A percentile compares a stretch with the other conserved stretches of the same genome.
Conservation (phyloP, 176 grass and related monocot species). For the Oropetium thomaeum region DNA sequence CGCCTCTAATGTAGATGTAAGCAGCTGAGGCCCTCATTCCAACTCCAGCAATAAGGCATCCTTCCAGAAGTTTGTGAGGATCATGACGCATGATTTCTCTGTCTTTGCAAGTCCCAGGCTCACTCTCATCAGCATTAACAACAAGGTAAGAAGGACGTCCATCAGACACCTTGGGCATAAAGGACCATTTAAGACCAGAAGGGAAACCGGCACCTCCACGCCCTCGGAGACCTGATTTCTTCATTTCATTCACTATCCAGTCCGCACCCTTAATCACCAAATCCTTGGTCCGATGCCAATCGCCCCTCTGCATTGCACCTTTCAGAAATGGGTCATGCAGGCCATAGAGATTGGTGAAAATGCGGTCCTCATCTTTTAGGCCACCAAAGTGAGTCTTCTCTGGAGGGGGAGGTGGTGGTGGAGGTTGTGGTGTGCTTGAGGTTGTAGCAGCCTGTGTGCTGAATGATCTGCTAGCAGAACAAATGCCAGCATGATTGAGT, state of each 20-base stretch:
- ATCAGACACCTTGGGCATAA: conserved; percentile 96
- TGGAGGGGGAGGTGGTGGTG: conserved; percentile 68
- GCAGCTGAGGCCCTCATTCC: conserved; percentile 89
- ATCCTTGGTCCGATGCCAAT: conserved; percentile 89
- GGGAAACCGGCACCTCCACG: conserved; percentile 95
- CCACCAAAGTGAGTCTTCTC: conserved; percentile 86
- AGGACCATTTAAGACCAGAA: conserved; percentile 94
- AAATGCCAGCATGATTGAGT: conserved; percentile 30
- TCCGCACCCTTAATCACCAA: conserved; percentile 79
- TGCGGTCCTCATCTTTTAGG: conserved; percentile 76
- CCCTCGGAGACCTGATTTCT: conserved; percentile 86
- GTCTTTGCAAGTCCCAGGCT: conserved; percentile 95
- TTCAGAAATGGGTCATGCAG: conserved; percentile 90
- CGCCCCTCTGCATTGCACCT: conserved; percentile 83
- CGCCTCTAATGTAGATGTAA: conserved; percentile 95
- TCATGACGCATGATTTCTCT: conserved; percentile 96
- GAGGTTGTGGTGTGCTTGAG: conserved; percentile 64
- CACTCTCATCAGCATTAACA: conserved; percentile 96
- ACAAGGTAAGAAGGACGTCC: conserved; percentile 87
- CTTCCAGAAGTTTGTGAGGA: conserved; percentile 92
- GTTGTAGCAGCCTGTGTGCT: conserved; percentile 64
- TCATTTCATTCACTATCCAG: conserved; percentile 94
- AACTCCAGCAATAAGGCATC: conserved; percentile 87
- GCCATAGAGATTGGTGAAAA: conserved; percentile 90
- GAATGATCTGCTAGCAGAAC: conserved; percentile 46